phyloP scores from a whole-genome alignment of 2,329 filamentous ascomycete genomes.

The Colletotrichum tofieldiae region DNA sequence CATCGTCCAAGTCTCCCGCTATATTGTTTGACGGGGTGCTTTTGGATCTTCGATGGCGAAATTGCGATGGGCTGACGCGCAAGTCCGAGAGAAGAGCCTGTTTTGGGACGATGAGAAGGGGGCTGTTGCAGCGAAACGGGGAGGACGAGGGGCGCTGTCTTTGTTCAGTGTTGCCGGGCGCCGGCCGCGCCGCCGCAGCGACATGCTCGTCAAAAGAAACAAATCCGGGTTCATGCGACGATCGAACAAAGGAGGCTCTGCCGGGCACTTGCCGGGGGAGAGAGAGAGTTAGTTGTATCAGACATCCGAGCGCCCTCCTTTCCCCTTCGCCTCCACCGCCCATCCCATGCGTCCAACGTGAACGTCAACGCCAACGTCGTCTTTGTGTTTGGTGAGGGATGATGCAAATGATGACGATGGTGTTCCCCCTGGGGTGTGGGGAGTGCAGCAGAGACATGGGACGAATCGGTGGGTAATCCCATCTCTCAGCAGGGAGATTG shows the following conservation, averaged over 20 bases:
- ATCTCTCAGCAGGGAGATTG: constrained; percentile 10
- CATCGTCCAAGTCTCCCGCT: background rate
- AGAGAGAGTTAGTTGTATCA: constrained; percentile 19
- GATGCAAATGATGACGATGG: constrained; percentile 31
- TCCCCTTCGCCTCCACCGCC: constrained; percentile 11
- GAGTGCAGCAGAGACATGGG: constrained; percentile 28
- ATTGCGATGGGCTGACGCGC: constrained; percentile 34
- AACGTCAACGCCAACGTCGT: background rate
- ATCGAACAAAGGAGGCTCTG: constrained; percentile 37
- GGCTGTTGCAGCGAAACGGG: background rate
- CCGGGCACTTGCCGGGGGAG: background rate
- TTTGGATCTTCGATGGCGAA: constrained; percentile 34
- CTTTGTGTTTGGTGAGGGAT: background rate
- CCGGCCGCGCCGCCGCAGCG: background rate
- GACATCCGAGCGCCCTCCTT: constrained; percentile 21
- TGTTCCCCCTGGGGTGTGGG: background rate
- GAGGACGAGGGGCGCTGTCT: background rate
- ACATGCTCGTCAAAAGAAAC: constrained; percentile 11
- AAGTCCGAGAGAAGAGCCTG: background rate
- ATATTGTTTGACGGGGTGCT: background rate
- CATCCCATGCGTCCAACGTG: background rate
- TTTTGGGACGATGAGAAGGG: background rate
- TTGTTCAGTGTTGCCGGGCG: background rate
- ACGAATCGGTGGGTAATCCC: constrained; percentile 34
- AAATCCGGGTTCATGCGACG: constrained; percentile 13